Percentiles rank a stretch among this genome's conserved stretches.
Conservation (phyloP, 73 alveolate genomes). For the Symbiodinium natans region DNA sequence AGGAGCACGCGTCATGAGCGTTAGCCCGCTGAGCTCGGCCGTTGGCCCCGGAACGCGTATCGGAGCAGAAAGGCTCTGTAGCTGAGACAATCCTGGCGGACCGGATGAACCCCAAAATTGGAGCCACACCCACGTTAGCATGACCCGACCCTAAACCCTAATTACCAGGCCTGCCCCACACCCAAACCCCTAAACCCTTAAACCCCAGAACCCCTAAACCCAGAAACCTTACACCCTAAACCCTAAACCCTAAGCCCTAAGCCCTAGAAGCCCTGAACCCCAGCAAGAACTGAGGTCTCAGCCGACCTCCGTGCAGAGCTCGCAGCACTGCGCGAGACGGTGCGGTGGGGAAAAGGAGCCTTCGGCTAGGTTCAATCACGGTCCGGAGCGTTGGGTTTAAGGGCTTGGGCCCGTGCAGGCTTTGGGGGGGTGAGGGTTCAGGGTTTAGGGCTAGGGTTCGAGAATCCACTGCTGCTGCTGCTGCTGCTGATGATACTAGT, state of each 20-base stretch:
- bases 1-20: not conserved
- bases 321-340: not conserved
- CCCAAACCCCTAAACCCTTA: not conserved
- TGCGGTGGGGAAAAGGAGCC: not conserved
- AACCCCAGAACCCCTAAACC: no score
- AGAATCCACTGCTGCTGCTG: no score
- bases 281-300: not conserved
- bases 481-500: no score
- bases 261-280: not conserved
- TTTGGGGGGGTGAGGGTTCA: no score
- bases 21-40: no score
- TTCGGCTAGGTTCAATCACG: not conserved
- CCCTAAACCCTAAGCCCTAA: not conserved
- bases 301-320: not conserved
- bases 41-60: no score
- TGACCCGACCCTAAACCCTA: not conserved
- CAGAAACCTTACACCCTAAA: no score
- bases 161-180: not conserved
- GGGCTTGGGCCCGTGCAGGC: not conserved
- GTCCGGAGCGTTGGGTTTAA: not conserved
- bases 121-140: no score
- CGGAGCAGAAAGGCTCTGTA: no score
- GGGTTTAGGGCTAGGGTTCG: no score
- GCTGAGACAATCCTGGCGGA: no score
- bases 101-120: no score